Evolutionary conservation across 148 eudicot genomes (phyloP).

Genomic region (Vaccinium myrtillus): DNA sequence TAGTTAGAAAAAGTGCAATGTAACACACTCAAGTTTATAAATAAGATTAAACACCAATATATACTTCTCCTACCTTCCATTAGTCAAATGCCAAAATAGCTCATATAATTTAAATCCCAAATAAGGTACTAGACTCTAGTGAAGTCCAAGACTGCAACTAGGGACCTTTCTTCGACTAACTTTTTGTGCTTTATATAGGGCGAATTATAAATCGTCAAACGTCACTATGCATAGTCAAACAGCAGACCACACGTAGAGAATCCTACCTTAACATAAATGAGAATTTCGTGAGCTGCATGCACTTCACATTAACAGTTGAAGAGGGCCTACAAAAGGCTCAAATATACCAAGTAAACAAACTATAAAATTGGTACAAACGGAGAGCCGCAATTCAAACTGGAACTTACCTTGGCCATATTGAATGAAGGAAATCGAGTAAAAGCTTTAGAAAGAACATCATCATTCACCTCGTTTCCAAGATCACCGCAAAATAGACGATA

Average conservation of each 20-base stretch:
- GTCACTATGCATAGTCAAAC: slow-evolving; percentile 4
- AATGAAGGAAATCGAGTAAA: slow-evolving; percentile 83
- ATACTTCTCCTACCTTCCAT: background rate
- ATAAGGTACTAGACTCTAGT: background rate
- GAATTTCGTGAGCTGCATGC: slow-evolving; percentile 18
- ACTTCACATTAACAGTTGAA: slow-evolving; percentile 29
- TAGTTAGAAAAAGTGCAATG: background rate
- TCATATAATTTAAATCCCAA: background rate
- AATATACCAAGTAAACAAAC: slow-evolving; percentile 13
- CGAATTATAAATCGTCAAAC: background rate
- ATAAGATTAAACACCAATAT: background rate
- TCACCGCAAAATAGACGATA: slow-evolving; percentile 83
- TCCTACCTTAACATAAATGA: slow-evolving; percentile 17
- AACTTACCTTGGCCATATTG: slow-evolving; percentile 80
- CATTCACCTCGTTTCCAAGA: slow-evolving; percentile 96
- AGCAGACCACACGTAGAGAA: slow-evolving; percentile 8
- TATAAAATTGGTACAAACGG: background rate
- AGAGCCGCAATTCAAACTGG: background rate
- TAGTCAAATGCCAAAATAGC: background rate
- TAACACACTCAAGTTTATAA: background rate
- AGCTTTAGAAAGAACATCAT: slow-evolving; percentile 86
- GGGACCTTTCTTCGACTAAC: background rate
- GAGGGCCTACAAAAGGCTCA: slow-evolving; percentile 31
- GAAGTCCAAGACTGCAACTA: background rate
- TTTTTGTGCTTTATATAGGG: background rate